Evolutionary conservation across 1,284 basidiomycete species (phyloP).

Genomic region (Ustilago lituana): DNA sequence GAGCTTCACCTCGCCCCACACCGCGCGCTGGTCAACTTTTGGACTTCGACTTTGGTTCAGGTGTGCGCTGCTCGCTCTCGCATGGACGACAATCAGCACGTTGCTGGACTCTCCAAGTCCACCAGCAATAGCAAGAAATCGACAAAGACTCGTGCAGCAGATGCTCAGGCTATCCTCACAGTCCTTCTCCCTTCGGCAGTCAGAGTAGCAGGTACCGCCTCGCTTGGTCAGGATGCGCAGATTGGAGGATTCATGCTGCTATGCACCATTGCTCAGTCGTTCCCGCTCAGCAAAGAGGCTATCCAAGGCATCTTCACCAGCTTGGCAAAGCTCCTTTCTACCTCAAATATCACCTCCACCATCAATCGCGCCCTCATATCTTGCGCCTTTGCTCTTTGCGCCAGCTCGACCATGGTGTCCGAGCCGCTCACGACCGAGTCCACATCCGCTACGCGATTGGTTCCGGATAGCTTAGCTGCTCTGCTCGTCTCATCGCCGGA

Average conservation of each 20-base stretch:
- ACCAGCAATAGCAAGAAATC: constrained; percentile 50
- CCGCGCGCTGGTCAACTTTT: constrained; percentile 83
- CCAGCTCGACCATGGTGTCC: constrained; percentile 30
- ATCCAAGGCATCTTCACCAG: constrained; percentile 51
- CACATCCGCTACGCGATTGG: constrained; percentile 23
- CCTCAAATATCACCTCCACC: constrained; percentile 12
- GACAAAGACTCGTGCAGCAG: constrained; percentile 37
- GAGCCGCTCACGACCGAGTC: constrained; percentile 32
- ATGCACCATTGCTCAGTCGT: constrained; percentile 55
- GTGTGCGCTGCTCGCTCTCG: constrained; percentile 69
- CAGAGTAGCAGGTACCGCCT: constrained; percentile 29
- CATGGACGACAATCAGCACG: constrained; percentile 68
- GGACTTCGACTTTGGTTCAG: constrained; percentile 81
- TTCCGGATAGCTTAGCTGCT: constrained; percentile 39
- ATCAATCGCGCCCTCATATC: constrained; percentile 49
- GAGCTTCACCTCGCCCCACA: constrained; percentile 73
- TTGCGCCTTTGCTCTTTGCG: constrained; percentile 49
- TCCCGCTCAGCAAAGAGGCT: constrained; percentile 54
- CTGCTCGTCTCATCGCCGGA: constrained; percentile 37
- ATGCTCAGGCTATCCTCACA: constrained; percentile 59
- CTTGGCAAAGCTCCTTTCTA: constrained; percentile 35
- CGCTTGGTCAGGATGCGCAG: constrained; percentile 49
- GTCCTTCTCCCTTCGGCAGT: constrained; percentile 67
- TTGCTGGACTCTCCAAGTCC: constrained; percentile 46
- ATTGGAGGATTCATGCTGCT: constrained; percentile 59